Evolutionary conservation across 2,329 filamentous ascomycete genomes (phyloP), one percentile per base, ranked within the genome.

Genomic region (Fusarium palustre): DNA sequence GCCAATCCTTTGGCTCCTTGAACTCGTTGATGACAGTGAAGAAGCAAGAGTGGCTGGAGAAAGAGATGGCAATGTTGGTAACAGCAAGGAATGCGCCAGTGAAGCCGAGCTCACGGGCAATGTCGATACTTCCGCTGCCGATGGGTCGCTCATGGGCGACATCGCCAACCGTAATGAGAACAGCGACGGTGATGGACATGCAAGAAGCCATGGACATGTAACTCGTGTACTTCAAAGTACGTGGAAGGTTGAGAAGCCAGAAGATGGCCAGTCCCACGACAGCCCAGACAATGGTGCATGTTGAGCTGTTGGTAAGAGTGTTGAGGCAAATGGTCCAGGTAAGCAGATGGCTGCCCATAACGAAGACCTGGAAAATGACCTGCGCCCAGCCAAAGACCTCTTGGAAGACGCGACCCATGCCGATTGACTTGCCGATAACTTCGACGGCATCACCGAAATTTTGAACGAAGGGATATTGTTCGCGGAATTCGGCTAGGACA

Each of bases 301-400:
- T 84, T 0, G 83, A 84, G 71, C 88, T 85, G 38, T 83, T 76
- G 2, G 88, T 89, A 48, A 92, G 79, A 3, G 84, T 87, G 74
- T 91, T 91, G 77, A 91, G 81, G 74, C 88, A 89, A 66, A 91
- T 88, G 33, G 84, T 86, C 79, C 90, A 91, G 1, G 88, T 90
- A 55, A 91, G 80, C n/a, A 92, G 78, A 74, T 92, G 91, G 59
- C 87, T 89, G 7, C 85, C 88, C 85, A 91, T 90, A 75, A 91
- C 85, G 75, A 92, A 91, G 31, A 92, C 78, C 49, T 91, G 82
- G 75, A 91, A 88, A 41, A 90, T 79, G 22, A 86, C 81, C 74
- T 90, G 87, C 2, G 83, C 86, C 66, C 84, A 80, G 13, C 88
- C 89, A 58, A 90, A 83, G 39, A 92, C 66, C 66, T 90, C 86